Conservation (phyloP, 371 early-diverging fungal genomes). For the Funneliformis caledonium region DNA sequence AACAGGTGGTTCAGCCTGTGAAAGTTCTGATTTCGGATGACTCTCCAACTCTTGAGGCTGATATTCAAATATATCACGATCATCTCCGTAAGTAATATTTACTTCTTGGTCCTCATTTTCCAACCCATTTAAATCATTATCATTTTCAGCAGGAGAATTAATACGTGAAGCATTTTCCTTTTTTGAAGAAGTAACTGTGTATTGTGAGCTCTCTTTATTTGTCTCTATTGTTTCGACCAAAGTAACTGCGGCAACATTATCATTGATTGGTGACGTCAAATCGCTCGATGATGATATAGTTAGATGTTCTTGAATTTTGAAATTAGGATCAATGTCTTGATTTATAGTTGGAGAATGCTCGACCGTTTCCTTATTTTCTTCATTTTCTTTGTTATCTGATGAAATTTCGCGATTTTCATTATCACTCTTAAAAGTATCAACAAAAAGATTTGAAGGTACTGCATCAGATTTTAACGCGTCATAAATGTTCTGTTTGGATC, state of each 20-base stretch:
- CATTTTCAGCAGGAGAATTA: not conserved
- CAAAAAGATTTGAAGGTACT: not conserved
- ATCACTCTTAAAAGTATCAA: not conserved
- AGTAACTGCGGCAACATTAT: conserved; percentile 1
- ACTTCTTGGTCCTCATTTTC: conserved; percentile 23
- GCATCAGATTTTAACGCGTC: not conserved
- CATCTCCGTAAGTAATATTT: not conserved
- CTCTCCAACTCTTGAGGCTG: conserved; percentile 4
- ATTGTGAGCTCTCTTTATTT: not conserved
- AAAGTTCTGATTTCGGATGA: not conserved
- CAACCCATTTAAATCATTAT: not conserved
- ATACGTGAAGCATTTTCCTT: not conserved
- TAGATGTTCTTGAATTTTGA: not conserved
- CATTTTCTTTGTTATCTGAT: not conserved
- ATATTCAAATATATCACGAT: conserved; percentile 26
- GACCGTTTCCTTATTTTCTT: not conserved
- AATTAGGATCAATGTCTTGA: not conserved
- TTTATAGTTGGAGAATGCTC: not conserved
- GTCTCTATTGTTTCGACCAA: conserved; percentile 12
- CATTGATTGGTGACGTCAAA: not conserved
- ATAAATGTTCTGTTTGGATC: not conserved
- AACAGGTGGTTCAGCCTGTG: not conserved
- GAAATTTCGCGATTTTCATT: not conserved
- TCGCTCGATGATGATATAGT: too few relatives aligned
- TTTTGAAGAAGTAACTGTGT: not conserved